These are phyloP conservation scores for Colletotrichum spinosum DNA, from an alignment of 2,329 filamentous ascomycete species.

Conservation along the genomic window DNA sequence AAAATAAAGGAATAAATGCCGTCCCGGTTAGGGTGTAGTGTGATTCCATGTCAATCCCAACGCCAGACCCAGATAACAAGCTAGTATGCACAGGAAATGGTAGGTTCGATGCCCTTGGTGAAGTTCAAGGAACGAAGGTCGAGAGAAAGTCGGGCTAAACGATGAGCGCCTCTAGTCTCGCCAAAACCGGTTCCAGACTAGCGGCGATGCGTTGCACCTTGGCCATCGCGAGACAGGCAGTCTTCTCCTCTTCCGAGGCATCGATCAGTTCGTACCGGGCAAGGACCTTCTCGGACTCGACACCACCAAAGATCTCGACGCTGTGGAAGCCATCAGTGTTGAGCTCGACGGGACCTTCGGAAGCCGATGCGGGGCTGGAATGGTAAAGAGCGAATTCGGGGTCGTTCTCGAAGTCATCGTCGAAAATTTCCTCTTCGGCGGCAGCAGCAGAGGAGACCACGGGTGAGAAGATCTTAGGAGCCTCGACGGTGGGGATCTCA, in stretches of 20 bases:
- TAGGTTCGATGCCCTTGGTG: constrained; percentile 15
- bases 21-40: constrained; percentile 32
- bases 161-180: constrained; percentile 48
- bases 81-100: constrained; percentile 37
- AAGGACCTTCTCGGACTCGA: constrained; percentile 73
- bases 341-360: constrained; percentile 50
- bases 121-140: constrained; percentile 21
- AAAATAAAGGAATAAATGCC: constrained; percentile 26
- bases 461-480: constrained; percentile 50
- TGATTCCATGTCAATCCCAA: constrained; percentile 27
- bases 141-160: constrained; percentile 11
- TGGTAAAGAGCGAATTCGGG: constrained; percentile 72
- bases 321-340: constrained; percentile 55
- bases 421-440: constrained; percentile 46
- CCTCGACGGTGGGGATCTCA: constrained; percentile 65
- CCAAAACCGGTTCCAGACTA: constrained; percentile 49
- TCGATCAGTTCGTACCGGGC: constrained; percentile 74
- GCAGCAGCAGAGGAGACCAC: constrained; percentile 44
- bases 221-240: constrained; percentile 58
- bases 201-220: constrained; percentile 63
- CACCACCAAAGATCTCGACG: constrained; percentile 61
- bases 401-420: constrained; percentile 72
- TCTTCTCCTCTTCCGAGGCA: constrained; percentile 60
- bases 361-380: constrained; percentile 47
- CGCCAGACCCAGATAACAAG: constrained; percentile 35